phyloP scores from a whole-genome alignment of 352 stramenopile species.

The Phytopythium delawarense region DNA sequence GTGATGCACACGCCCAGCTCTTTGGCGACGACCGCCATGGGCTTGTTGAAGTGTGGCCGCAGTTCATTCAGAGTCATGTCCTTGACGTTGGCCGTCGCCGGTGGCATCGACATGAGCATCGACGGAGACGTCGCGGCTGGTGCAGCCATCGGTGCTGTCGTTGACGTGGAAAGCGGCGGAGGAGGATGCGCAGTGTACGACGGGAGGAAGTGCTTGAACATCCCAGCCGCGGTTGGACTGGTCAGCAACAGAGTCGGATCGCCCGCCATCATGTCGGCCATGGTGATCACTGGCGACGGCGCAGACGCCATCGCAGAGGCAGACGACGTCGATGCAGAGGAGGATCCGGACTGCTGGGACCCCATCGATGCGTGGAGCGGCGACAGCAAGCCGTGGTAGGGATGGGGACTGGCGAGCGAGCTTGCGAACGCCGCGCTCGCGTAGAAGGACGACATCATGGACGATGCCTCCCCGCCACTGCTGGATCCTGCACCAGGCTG shows the following conservation, averaged over 20 bases:
- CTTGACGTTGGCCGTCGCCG: constrained; percentile 42
- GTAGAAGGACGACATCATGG: constrained; percentile 25
- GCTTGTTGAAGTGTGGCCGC: constrained; percentile 81
- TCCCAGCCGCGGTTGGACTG: constrained; percentile 21
- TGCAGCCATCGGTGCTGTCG: constrained; percentile 14
- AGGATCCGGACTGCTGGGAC: background rate
- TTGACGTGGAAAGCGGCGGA: constrained; percentile 36
- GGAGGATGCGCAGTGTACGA: constrained; percentile 22
- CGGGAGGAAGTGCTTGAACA: constrained; percentile 44
- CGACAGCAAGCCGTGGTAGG: constrained; percentile 20
- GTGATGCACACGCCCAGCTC: constrained; percentile 84
- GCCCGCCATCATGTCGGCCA: constrained; percentile 41
- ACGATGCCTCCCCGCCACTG: constrained; percentile 20
- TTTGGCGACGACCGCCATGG: constrained; percentile 77
- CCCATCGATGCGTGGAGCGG: constrained; percentile 15
- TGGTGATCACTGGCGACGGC: constrained; percentile 24
- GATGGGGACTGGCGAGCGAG: constrained; percentile 19
- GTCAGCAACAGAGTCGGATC: constrained; percentile 34
- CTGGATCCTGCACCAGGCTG: constrained; percentile 8
- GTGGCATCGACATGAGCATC: constrained; percentile 3
- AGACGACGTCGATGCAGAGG: constrained; percentile 11
- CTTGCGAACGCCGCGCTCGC: constrained; percentile 10
- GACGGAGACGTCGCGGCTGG: background rate
- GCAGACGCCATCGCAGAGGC: constrained; percentile 22
- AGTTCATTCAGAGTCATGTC: constrained; percentile 80